Conservation (phyloP, 1,284 basidiomycete genomes). For the Marasmius sp. region DNA sequence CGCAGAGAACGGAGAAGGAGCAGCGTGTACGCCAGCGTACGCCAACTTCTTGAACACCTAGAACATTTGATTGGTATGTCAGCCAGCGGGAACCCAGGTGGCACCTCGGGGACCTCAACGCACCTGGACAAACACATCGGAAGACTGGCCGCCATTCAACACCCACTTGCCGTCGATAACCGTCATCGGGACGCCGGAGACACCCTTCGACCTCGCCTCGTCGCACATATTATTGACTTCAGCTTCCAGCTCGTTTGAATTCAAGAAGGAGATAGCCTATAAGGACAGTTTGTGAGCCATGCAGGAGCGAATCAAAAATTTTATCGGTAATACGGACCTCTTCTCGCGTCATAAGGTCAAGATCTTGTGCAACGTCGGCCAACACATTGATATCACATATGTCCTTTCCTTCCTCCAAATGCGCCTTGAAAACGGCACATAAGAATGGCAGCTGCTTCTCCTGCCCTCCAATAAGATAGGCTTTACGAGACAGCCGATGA, state of each 20-base stretch:
- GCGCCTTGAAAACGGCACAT: constrained; percentile 62
- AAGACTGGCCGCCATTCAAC: constrained; percentile 70
- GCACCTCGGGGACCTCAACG: constrained; percentile 17
- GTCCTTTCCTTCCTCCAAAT: constrained; percentile 66
- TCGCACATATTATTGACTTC: constrained; percentile 71
- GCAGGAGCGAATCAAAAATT: background rate
- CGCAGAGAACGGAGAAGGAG: constrained; percentile 14
- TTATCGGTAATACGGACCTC: constrained; percentile 44
- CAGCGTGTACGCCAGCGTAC: constrained; percentile 14
- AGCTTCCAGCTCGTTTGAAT: constrained; percentile 64
- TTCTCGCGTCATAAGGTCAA: constrained; percentile 59
- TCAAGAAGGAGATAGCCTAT: constrained; percentile 61
- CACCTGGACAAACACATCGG: constrained; percentile 73
- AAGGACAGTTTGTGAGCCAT: constrained; percentile 7
- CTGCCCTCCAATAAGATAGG: constrained; percentile 66
- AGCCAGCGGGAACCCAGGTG: background rate
- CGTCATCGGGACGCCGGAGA: constrained; percentile 79
- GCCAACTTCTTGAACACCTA: constrained; percentile 37
- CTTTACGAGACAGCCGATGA: constrained; percentile 75
- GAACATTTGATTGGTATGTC: background rate
- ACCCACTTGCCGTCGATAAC: constrained; percentile 82
- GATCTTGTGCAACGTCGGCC: constrained; percentile 57
- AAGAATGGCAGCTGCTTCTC: constrained; percentile 58
- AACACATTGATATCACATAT: constrained; percentile 61
- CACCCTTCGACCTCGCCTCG: constrained; percentile 66